Conservation (phyloP, 805 yeast genomes). For the Metschnikowia picachoensis region DNA sequence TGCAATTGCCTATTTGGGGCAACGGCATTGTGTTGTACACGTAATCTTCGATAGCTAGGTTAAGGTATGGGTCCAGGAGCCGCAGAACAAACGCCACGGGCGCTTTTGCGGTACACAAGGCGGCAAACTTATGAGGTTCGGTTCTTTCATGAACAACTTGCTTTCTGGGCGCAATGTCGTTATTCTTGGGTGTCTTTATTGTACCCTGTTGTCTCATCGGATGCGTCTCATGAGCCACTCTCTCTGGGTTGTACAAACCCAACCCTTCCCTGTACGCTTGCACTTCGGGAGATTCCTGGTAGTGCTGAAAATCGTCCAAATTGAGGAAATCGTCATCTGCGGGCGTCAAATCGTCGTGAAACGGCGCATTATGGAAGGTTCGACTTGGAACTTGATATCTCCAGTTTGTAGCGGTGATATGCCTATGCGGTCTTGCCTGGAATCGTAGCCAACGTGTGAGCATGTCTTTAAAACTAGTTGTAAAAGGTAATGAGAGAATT, state of each 20-base stretch:
- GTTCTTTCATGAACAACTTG: neutral
- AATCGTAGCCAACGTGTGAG: too few relatives aligned
- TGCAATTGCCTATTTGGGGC: slow-evolving; percentile 18
- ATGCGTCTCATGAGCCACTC: neutral
- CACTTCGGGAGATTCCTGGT: slow-evolving; percentile 30
- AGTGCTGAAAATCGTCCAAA: slow-evolving; percentile 37
- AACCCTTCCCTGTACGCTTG: slow-evolving; percentile 13
- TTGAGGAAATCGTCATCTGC: slow-evolving; percentile 34
- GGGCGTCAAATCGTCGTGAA: slow-evolving; percentile 35
- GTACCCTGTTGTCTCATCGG: too few relatives aligned
- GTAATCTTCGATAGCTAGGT: slow-evolving; percentile 79
- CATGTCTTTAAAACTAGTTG: too few relatives aligned
- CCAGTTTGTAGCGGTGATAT: neutral
- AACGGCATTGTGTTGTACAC: slow-evolving; percentile 64
- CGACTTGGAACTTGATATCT: neutral
- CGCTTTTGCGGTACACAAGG: slow-evolving; percentile 13
- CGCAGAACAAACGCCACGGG: slow-evolving; percentile 59
- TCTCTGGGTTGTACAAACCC: slow-evolving; percentile 3
- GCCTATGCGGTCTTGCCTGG: too few relatives aligned
- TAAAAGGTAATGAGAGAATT: too few relatives aligned
- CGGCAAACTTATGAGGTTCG: neutral
- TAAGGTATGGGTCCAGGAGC: slow-evolving; percentile 63
- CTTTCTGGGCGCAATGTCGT: neutral
- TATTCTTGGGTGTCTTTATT: too few relatives aligned
- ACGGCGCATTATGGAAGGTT: slow-evolving; percentile 28